A percentile compares a stretch with the other conserved stretches of the same genome.
Conservation (phyloP, 345 rosid genomes). For the Abelmoschus esculentus region DNA sequence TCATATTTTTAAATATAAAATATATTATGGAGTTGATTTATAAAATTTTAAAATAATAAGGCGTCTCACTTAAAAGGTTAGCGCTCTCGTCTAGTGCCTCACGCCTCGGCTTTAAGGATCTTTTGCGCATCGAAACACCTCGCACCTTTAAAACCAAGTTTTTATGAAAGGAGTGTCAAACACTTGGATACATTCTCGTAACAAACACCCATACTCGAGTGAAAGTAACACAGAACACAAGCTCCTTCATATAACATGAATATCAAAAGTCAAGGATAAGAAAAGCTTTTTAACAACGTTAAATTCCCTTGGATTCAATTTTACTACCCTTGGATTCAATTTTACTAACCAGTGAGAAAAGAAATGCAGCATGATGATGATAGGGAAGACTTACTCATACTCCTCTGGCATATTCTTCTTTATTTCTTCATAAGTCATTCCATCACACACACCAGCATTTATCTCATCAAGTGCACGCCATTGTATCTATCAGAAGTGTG, state of each 20-base stretch:
- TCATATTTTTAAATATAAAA: too few species aligned
- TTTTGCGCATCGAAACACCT: too few species aligned
- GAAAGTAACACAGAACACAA: neutral
- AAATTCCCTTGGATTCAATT: neutral
- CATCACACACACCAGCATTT: slow-evolving; percentile 98
- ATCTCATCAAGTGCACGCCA: slow-evolving; percentile 99
- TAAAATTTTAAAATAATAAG: too few species aligned
- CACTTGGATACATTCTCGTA: neutral
- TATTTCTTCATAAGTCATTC: slow-evolving; percentile 95
- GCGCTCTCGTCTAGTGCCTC: too few species aligned
- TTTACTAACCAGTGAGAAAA: neutral
- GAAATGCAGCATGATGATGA: slow-evolving; percentile 3
- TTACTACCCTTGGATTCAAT: neutral
- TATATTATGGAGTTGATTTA: too few species aligned
- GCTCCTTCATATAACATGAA: neutral
- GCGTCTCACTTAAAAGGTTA: too few species aligned
- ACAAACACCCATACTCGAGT: neutral
- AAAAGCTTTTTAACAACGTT: neutral
- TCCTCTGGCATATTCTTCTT: slow-evolving; percentile 95
- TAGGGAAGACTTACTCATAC: slow-evolving; percentile 56
- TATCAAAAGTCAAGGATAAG: neutral
- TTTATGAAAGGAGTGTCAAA: neutral
- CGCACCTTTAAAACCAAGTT: too few species aligned
- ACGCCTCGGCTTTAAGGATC: too few species aligned
- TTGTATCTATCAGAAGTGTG: slow-evolving; percentile 57